Evolutionary conservation across 495 filamentous ascomycete species (phyloP).

Genomic region (Annulohypoxylon stygium): DNA sequence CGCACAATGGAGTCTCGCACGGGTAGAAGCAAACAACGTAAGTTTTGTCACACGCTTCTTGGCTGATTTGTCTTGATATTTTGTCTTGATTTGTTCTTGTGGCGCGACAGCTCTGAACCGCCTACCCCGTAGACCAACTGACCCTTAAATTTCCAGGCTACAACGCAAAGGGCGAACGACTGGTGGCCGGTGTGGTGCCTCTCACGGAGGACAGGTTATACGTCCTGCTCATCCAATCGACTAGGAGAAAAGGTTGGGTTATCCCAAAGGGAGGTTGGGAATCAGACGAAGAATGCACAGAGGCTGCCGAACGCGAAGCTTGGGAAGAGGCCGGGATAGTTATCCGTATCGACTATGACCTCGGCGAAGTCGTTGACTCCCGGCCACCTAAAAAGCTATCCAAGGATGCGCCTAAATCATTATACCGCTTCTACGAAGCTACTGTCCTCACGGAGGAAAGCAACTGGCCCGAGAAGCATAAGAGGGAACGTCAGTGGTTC

Average conservation of each 20-base stretch:
- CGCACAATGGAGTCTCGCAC: conserved; percentile 83
- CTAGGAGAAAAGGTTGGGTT: conserved; percentile 89
- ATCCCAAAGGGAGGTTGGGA: conserved; percentile 99
- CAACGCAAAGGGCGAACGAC: conserved; percentile 88
- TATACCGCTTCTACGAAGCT: conserved; percentile 91
- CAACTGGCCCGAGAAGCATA: conserved; percentile 95
- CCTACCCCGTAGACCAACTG: conserved; percentile 55
- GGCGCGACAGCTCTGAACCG: conserved; percentile 40
- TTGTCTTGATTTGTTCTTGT: conserved; percentile 42
- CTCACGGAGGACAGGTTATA: conserved; percentile 71
- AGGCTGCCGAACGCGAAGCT: conserved; percentile 79
- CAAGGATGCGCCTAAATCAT: conserved; percentile 76
- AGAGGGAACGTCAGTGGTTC: conserved; percentile 90
- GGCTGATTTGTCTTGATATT: conserved; percentile 38
- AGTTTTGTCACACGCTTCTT: conserved; percentile 64
- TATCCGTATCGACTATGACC: conserved; percentile 81
- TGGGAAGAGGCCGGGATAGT: conserved; percentile 98
- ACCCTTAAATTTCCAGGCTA: conserved; percentile 75
- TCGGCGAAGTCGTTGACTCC: conserved; percentile 87
- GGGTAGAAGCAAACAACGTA: conserved; percentile 82
- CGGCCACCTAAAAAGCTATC: conserved; percentile 71
- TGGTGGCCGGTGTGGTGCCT: conserved; percentile 95
- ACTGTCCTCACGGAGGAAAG: conserved; percentile 82
- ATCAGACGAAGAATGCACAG: conserved; percentile 79
- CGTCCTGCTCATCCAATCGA: conserved; percentile 94